A percentile compares a stretch with the other conserved stretches of the same genome.
Evolutionary conservation across 116 monocot genomes (phyloP).

Genomic region (Posidonia oceanica): DNA sequence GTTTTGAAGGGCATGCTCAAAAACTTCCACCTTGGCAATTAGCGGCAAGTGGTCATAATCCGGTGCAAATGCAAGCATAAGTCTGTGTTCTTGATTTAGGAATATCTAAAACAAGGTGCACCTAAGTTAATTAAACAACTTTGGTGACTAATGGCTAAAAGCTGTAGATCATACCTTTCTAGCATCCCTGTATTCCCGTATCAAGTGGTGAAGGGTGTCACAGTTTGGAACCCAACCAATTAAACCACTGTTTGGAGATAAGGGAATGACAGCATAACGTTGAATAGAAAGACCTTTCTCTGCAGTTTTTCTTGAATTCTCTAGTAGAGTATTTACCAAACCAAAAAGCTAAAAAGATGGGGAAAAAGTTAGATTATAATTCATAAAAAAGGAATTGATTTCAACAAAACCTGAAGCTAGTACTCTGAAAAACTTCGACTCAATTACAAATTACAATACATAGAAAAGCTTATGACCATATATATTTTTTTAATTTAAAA

Average conservation of each 20-base stretch:
- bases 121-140: conserved; percentile 6
- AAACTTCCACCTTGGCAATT: conserved; percentile 89
- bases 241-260: conserved; percentile 95
- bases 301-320: conserved; percentile 90
- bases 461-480: too few species aligned
- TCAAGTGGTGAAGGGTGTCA: conserved; percentile 90
- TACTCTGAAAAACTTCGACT: too few species aligned
- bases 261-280: conserved; percentile 92
- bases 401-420: too few species aligned
- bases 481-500: too few species aligned
- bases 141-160: not conserved
- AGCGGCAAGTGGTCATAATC: conserved; percentile 95
- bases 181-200: conserved; percentile 88
- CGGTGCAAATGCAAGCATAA: conserved; percentile 93
- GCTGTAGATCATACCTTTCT: conserved; percentile 49
- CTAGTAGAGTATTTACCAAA: conserved; percentile 89
- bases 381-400: too few species aligned
- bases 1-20: conserved; percentile 87
- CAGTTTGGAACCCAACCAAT: conserved; percentile 99
- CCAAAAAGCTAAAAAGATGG: conserved; percentile 75
- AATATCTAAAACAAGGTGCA: conserved; percentile 43
- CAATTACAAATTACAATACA: too few species aligned
- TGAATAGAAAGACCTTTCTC: conserved; percentile 97
- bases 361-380: not conserved
- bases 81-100: conserved; percentile 89